A percentile compares a stretch with the other conserved stretches of the same genome.
Evolutionary conservation across 2,329 filamentous ascomycete species (phyloP).

Genomic region (Alternaria metachromatica): DNA sequence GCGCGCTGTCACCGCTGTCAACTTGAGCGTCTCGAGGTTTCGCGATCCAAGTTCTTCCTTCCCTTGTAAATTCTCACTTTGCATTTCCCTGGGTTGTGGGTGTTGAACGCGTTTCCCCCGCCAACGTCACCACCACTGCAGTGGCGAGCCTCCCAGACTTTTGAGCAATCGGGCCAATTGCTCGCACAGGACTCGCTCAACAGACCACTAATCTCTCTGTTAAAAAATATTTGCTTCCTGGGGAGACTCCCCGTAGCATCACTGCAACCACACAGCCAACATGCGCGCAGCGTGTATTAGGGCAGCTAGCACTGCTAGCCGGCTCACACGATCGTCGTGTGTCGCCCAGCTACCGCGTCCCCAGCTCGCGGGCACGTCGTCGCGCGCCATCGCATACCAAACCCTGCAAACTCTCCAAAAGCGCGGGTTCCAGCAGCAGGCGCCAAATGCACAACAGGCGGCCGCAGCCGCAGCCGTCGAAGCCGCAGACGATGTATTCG

Average conservation of each 20-base stretch:
- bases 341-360: slow-evolving; percentile 29
- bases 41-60: slow-evolving; percentile 7
- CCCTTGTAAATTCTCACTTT: background rate
- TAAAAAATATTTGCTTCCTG: background rate
- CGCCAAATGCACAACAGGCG: slow-evolving; percentile 22
- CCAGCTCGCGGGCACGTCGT: slow-evolving; percentile 22
- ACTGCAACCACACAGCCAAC: slow-evolving; percentile 10
- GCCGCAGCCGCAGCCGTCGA: slow-evolving; percentile 27
- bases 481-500: slow-evolving; percentile 39
- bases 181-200: background rate
- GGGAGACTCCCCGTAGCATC: slow-evolving; percentile 2
- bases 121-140: background rate
- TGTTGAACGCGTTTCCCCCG: background rate
- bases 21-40: slow-evolving; percentile 1
- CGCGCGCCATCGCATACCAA: slow-evolving; percentile 23
- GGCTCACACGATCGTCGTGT: slow-evolving; percentile 31
- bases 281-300: slow-evolving; percentile 44
- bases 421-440: slow-evolving; percentile 34
- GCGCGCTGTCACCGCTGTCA: slow-evolving; percentile 2
- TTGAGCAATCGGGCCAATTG: background rate
- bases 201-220: background rate
- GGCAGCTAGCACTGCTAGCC: slow-evolving; percentile 39
- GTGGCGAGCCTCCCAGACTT: slow-evolving; percentile 5
- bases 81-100: background rate
- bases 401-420: slow-evolving; percentile 23